Evolutionary conservation across 495 filamentous ascomycete species (phyloP).

Genomic region (Xylaria curta): DNA sequence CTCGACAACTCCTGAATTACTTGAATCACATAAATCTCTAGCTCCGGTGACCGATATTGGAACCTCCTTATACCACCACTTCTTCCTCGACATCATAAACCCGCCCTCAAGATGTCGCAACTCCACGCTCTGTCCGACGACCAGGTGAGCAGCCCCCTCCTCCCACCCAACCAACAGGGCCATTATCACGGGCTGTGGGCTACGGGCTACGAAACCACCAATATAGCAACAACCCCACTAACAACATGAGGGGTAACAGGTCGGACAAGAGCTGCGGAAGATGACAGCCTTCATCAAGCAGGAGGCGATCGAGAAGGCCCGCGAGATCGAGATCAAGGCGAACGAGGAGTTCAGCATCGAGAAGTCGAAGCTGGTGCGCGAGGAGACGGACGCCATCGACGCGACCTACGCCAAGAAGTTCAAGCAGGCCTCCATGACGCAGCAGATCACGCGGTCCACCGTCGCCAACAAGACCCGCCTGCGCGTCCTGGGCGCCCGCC

Average conservation of each 20-base stretch:
- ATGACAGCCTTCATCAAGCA: slow-evolving; percentile 99
- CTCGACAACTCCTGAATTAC: not conserved
- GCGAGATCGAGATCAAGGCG: slow-evolving; percentile 96
- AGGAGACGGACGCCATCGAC: slow-evolving; percentile 94
- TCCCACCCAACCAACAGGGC: slow-evolving; percentile 1
- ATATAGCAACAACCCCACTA: slow-evolving; percentile 24
- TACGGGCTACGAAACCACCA: not conserved
- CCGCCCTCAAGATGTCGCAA: slow-evolving; percentile 78
- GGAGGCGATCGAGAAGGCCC: slow-evolving; percentile 95
- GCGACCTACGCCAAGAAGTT: slow-evolving; percentile 93
- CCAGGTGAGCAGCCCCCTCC: slow-evolving; percentile 66
- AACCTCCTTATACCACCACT: not conserved
- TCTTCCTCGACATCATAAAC: slow-evolving; percentile 26
- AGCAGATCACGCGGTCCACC: slow-evolving; percentile 95
- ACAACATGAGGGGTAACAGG: slow-evolving; percentile 57
- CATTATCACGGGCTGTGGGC: not conserved
- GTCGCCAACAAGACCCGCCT: slow-evolving; percentile 94
- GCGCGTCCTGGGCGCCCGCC: slow-evolving; percentile 80
- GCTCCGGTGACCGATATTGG: not conserved
- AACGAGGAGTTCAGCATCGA: slow-evolving; percentile 98
- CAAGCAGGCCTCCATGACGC: slow-evolving; percentile 94
- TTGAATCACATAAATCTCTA: not conserved
- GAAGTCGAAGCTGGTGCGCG: slow-evolving; percentile 95
- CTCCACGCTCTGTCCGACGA: slow-evolving; percentile 94
- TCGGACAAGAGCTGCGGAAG: slow-evolving; percentile 94